phyloP scores from a whole-genome alignment of 2,329 filamentous ascomycete genomes.

The Ophiognomonia clavigignenti-juglandacearum region DNA sequence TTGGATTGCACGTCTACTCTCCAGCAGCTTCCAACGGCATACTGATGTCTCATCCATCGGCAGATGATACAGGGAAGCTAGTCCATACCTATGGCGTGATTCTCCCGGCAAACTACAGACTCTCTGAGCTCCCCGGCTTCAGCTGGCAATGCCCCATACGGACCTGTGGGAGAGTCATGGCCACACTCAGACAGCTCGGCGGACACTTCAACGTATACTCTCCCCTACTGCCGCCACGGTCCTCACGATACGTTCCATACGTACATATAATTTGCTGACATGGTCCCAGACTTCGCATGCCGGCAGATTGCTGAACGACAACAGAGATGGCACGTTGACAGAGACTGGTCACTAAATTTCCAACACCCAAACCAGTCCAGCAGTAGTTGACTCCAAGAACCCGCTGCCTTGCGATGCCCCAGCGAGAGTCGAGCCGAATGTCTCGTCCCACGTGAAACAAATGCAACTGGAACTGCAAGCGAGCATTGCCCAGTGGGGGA shows the following conservation, averaged over 20 bases:
- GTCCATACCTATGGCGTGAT: neutral
- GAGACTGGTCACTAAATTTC: neutral
- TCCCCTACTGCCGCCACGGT: no score
- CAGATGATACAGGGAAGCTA: constrained; percentile 1
- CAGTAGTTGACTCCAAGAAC: constrained; percentile 2
- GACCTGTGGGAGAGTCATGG: neutral
- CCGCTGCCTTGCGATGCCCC: neutral
- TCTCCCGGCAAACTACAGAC: constrained; percentile 2
- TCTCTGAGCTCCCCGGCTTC: neutral
- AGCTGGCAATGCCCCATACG: constrained; percentile 10
- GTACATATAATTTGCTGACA: neutral
- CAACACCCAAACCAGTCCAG: no score
- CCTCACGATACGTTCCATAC: no score
- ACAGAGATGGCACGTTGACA: constrained; percentile 9
- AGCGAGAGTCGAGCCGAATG: neutral
- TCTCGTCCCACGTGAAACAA: neutral
- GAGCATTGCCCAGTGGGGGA: neutral
- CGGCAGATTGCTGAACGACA: constrained; percentile 5
- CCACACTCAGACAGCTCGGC: neutral
- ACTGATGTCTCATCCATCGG: neutral
- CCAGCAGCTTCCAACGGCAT: no score
- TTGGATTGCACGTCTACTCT: fast-evolving
- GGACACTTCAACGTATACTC: constrained; percentile 3
- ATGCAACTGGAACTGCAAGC: neutral
- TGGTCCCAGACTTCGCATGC: neutral